These are phyloP conservation scores for Aspergillus costaricaensis DNA, from an alignment of 2,329 filamentous ascomycete genomes.

Conservation along the genomic window DNA sequence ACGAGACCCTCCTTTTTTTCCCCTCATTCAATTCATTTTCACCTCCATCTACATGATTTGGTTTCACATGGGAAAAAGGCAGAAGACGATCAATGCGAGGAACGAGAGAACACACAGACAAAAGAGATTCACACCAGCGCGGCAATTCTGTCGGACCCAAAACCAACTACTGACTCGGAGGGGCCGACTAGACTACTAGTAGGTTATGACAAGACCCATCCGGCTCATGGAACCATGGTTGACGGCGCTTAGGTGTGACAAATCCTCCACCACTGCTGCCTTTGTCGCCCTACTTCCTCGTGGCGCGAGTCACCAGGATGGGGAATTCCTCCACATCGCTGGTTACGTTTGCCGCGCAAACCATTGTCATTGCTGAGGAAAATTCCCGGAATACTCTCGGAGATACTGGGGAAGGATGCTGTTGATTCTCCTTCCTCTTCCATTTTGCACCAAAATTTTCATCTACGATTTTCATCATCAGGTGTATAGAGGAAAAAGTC, in stretches of 20 bases:
- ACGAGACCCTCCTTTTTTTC: background rate
- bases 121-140: too few relatives aligned
- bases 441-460: background rate
- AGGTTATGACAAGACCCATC: background rate
- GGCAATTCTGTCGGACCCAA: too few relatives aligned
- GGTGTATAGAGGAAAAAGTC: background rate
- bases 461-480: background rate
- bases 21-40: background rate
- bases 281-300: background rate
- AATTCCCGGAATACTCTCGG: too few relatives aligned
- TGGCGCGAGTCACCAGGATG: background rate
- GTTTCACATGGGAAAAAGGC: too few relatives aligned
- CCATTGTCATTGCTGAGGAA: background rate
- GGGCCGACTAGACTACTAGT: background rate
- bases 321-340: background rate
- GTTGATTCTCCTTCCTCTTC: background rate
- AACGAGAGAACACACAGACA: too few relatives aligned
- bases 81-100: too few relatives aligned
- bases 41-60: too few relatives aligned
- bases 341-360: background rate
- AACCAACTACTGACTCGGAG: background rate
- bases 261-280: background rate
- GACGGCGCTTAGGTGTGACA: constrained; percentile 1
- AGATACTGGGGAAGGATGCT: background rate
- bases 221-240: background rate